Evolutionary conservation across 768 basidiomycete species (phyloP).

Genomic region (Auricularia cornea): DNA sequence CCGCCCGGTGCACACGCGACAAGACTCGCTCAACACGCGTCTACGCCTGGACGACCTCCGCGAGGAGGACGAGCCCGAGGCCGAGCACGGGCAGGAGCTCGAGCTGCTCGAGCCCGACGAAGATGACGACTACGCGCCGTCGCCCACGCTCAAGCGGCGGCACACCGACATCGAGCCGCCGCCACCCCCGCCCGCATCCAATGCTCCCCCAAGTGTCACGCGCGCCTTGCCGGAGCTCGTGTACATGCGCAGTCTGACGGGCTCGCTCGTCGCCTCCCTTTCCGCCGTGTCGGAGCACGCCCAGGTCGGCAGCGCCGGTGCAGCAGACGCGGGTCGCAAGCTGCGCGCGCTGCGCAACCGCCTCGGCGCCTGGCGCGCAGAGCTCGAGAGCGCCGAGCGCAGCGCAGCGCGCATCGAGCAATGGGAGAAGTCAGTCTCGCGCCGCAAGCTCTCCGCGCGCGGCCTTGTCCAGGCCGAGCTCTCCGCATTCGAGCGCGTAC

Average conservation of each 20-base stretch:
- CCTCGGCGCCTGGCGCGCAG: conserved; percentile 67
- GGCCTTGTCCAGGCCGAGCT: conserved; percentile 71
- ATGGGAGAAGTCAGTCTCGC: conserved; percentile 52
- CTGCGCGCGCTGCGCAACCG: conserved; percentile 81
- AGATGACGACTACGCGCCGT: conserved; percentile 30
- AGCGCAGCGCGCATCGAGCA: conserved; percentile 67
- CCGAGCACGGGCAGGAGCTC: conserved; percentile 50
- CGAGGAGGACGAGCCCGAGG: conserved; percentile 34
- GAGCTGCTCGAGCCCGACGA: conserved; percentile 40
- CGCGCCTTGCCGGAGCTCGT: conserved; percentile 57
- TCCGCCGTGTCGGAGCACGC: conserved; percentile 78
- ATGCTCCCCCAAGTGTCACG: conserved; percentile 47
- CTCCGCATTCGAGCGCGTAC: conserved; percentile 61
- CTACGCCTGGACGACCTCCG: background rate
- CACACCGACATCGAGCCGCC: background rate
- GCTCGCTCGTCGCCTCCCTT: conserved; percentile 66
- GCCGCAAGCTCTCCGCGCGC: conserved; percentile 45
- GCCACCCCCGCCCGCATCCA: conserved; percentile 34
- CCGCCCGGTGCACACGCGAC: conserved; percentile 15
- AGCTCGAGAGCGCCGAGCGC: conserved; percentile 79
- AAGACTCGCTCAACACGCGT: background rate
- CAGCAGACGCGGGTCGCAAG: conserved; percentile 79
- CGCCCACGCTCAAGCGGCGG: background rate
- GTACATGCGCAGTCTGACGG: conserved; percentile 63
- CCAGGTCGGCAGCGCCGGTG: conserved; percentile 78